Evolutionary conservation across 2,329 filamentous ascomycete genomes (phyloP).

Genomic region (Colletotrichum tamarilloi): DNA sequence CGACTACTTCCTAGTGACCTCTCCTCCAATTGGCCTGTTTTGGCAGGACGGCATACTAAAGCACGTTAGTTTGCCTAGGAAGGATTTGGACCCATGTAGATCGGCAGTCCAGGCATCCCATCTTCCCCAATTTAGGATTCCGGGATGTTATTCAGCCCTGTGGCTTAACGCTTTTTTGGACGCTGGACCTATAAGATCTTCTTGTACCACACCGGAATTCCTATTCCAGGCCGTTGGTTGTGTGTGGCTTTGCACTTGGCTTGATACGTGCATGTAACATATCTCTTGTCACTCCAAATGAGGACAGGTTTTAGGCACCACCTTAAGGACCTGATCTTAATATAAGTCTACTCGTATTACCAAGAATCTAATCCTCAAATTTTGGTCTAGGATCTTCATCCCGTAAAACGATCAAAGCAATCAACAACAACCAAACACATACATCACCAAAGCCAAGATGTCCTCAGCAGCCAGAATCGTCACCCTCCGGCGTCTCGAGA

Average conservation of each 20-base stretch:
- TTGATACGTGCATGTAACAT: not conserved
- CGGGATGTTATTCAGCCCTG: not conserved
- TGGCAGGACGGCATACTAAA: not conserved
- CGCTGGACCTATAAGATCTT: not conserved
- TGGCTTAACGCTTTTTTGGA: not conserved
- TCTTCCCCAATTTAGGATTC: not conserved
- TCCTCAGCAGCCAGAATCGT: constrained; percentile 2
- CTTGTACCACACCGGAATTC: too few relatives aligned
- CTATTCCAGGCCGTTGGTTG: not conserved
- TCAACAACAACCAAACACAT: not conserved
- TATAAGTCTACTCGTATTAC: not conserved
- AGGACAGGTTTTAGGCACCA: not conserved
- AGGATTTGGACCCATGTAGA: not conserved
- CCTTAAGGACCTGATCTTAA: not conserved
- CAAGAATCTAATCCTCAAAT: not conserved
- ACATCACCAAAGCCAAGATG: not conserved
- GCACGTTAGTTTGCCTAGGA: not conserved
- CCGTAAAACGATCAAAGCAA: not conserved
- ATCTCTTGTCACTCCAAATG: not conserved
- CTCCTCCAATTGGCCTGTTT: not conserved
- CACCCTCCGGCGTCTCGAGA: constrained; percentile 37
- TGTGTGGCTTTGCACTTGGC: not conserved
- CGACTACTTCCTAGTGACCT: not conserved
- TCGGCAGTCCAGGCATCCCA: not conserved
- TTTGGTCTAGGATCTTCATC: not conserved